Evolutionary conservation across 495 filamentous ascomycete species (phyloP).

Genomic region (Delitschia confertaspora): DNA sequence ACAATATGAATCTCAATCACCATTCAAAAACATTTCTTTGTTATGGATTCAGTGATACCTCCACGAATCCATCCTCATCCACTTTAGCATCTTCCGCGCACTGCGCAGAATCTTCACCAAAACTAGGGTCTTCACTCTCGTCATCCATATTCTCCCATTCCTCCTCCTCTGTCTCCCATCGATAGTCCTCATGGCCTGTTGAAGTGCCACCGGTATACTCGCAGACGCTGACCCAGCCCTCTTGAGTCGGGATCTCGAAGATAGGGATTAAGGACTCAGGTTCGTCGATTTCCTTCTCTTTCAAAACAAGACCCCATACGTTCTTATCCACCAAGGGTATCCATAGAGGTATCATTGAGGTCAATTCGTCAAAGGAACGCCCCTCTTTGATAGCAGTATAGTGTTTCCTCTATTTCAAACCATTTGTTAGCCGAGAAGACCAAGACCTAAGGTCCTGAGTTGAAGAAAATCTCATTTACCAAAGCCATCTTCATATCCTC

Average conservation of each 20-base stretch:
- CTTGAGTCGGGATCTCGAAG: slow-evolving; percentile 1
- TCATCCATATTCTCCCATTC: too few species aligned
- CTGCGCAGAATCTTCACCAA: too few species aligned
- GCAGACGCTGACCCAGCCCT: neutral
- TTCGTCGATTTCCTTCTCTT: neutral
- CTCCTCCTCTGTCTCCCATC: too few species aligned
- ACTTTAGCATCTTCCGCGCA: too few species aligned
- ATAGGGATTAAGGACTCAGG: neutral
- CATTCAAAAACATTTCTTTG: too few species aligned
- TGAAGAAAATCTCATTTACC: neutral
- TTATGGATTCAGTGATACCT: too few species aligned
- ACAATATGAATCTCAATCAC: too few species aligned
- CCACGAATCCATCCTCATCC: too few species aligned
- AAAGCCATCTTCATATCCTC: neutral
- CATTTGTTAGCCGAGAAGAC: neutral
- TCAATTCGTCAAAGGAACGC: neutral
- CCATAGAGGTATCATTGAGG: slow-evolving; percentile 10
- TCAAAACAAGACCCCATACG: slow-evolving; percentile 9
- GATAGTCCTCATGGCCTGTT: too few species aligned
- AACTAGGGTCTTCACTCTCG: too few species aligned
- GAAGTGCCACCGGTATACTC: neutral
- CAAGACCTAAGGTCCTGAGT: neutral
- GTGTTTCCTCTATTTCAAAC: neutral
- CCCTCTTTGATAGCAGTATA: neutral
- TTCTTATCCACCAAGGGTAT: neutral